Percentiles rank a stretch among this genome's conserved stretches.
phyloP scores from a whole-genome alignment of 1,139 yeast genomes.

The Pichia sp. region DNA sequence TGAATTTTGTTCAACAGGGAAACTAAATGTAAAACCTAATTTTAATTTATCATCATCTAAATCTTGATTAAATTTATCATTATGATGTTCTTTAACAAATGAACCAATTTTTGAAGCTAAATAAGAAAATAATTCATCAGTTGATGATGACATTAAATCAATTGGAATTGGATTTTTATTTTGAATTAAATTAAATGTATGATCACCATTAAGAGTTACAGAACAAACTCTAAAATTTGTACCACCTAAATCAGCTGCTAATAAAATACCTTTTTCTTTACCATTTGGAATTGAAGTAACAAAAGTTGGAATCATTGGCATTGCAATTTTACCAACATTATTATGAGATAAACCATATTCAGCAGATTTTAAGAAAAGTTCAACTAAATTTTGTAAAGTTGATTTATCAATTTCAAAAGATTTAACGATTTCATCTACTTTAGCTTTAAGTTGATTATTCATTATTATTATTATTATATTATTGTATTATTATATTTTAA shows the following conservation, averaged over 20 bases:
- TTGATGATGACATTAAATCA: constrained; percentile 54
- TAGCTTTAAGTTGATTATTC: constrained; percentile 10
- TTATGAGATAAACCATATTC: constrained; percentile 49
- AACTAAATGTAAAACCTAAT: constrained; percentile 87
- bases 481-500: no score
- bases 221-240: constrained; percentile 89
- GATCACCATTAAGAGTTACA: constrained; percentile 70
- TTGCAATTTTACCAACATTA: constrained; percentile 29
- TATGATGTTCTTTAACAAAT: constrained; percentile 61
- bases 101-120: constrained; percentile 62
- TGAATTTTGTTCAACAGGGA: constrained; percentile 83
- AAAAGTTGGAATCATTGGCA: constrained; percentile 88
- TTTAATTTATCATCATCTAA: constrained; percentile 38
- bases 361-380: constrained; percentile 58
- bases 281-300: constrained; percentile 81
- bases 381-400: constrained; percentile 51
- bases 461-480: no score
- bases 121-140: constrained; percentile 58
- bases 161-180: constrained; percentile 67
- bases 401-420: constrained; percentile 51
- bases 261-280: constrained; percentile 63
- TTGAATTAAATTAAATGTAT: constrained; percentile 66
- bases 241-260: constrained; percentile 87
- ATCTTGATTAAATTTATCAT: constrained; percentile 33
- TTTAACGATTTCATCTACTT: constrained; percentile 43